A percentile compares a stretch with the other conserved stretches of the same genome.
Conservation (phyloP, 2,329 filamentous ascomycete genomes). For the Amesomyces nigricolor region DNA sequence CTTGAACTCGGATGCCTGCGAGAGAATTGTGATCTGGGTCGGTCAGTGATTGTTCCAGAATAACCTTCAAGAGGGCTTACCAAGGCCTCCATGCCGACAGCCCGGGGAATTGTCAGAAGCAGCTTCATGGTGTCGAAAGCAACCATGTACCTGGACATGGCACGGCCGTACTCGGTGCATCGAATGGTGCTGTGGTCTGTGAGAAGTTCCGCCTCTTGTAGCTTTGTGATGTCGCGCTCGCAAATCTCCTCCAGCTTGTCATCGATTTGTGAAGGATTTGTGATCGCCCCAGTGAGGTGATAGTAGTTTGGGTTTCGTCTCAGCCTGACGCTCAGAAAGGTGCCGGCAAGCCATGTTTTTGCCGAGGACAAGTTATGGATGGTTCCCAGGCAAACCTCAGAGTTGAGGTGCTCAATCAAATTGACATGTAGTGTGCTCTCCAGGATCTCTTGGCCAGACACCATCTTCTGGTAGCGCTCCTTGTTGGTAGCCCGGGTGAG, state of each 20-base stretch:
- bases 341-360: slow-evolving; percentile 68
- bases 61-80: slow-evolving; percentile 41
- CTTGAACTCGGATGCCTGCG: slow-evolving; percentile 65
- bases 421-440: slow-evolving; percentile 77
- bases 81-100: slow-evolving; percentile 59
- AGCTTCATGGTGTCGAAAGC: slow-evolving; percentile 73
- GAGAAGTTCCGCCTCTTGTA: slow-evolving; percentile 57
- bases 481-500: slow-evolving; percentile 65
- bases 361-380: slow-evolving; percentile 60
- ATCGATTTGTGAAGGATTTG: slow-evolving; percentile 46
- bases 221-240: slow-evolving; percentile 58
- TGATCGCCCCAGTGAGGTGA: slow-evolving; percentile 40
- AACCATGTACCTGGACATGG: slow-evolving; percentile 80
- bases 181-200: slow-evolving; percentile 43
- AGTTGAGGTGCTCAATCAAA: slow-evolving; percentile 77
- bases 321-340: slow-evolving; percentile 72
- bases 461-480: slow-evolving; percentile 64
- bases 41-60: neutral
- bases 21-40: slow-evolving; percentile 57
- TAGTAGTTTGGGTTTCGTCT: slow-evolving; percentile 67
- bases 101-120: slow-evolving; percentile 57
- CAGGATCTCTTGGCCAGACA: slow-evolving; percentile 64
- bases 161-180: slow-evolving; percentile 67
- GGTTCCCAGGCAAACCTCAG: slow-evolving; percentile 72
- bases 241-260: slow-evolving; percentile 66